Percentiles rank a stretch among this genome's conserved stretches.
These are phyloP conservation scores for Anisodus acutangulus DNA, from an alignment of 257 asterid genomes.

Conservation along the genomic window DNA sequence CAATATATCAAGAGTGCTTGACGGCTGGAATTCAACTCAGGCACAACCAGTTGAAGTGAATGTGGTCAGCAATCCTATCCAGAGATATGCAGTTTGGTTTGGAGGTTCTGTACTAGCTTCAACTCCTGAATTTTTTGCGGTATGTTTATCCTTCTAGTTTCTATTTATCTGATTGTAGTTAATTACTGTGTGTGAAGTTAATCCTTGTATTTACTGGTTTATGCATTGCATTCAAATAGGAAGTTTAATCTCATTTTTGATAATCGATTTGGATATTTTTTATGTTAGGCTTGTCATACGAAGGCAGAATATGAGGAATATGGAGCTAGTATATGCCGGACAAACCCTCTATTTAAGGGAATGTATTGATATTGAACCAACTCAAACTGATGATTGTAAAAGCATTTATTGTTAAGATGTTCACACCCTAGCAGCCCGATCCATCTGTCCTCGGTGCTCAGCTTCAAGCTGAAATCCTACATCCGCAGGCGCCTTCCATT, in stretches of 20 bases:
- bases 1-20: slow-evolving; percentile 27
- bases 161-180: slow-evolving; percentile 20
- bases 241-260: slow-evolving; percentile 18
- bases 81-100: slow-evolving; percentile 97
- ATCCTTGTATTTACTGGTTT: slow-evolving; percentile 4
- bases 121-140: slow-evolving; percentile 90
- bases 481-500: slow-evolving; percentile 29
- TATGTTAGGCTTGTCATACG: slow-evolving; percentile 85
- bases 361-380: slow-evolving; percentile 63
- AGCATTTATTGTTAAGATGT: slow-evolving; percentile 23
- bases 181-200: background rate
- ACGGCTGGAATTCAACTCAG: slow-evolving; percentile 47
- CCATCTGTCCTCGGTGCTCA: slow-evolving; percentile 27
- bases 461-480: slow-evolving; percentile 27
- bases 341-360: slow-evolving; percentile 96
- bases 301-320: slow-evolving; percentile 95
- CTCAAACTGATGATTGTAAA: slow-evolving; percentile 29
- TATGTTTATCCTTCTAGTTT: slow-evolving; percentile 38
- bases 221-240: background rate
- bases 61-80: slow-evolving; percentile 91
- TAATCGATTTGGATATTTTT: slow-evolving; percentile 38
- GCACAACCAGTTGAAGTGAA: slow-evolving; percentile 92
- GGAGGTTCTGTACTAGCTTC: slow-evolving; percentile 99
- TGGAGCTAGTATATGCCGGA: slow-evolving; percentile 97
- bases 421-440: slow-evolving; percentile 4